Conservation (phyloP, 345 rosid species). For the Salix caprea region DNA sequence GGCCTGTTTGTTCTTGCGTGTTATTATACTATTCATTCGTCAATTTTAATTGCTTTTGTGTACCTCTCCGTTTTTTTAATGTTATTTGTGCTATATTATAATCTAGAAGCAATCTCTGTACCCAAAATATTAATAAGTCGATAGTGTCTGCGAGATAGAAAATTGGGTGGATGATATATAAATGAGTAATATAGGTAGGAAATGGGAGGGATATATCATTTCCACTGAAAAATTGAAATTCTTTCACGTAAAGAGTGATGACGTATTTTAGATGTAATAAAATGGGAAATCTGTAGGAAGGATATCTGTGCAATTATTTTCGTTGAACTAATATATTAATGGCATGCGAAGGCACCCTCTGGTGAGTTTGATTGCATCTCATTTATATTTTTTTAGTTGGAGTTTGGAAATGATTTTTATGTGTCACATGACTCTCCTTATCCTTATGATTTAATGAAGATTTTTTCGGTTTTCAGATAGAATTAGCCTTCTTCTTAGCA, state of each 20-base stretch:
- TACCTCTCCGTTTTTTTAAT: too few relatives aligned
- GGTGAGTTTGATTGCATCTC: background rate
- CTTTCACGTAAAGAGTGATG: background rate
- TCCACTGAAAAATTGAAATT: too few relatives aligned
- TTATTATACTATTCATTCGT: background rate
- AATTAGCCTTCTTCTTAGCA: background rate
- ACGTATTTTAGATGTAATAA: background rate
- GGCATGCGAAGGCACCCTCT: background rate
- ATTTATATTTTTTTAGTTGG: background rate
- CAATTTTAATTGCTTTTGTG: background rate
- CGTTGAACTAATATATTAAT: background rate
- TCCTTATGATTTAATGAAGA: background rate
- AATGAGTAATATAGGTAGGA: background rate
- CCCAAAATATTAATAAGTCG: background rate
- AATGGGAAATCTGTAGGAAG: background rate
- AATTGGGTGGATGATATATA: background rate
- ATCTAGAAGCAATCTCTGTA: background rate
- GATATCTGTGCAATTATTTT: background rate
- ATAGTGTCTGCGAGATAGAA: background rate
- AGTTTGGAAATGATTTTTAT: background rate
- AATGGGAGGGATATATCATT: background rate
- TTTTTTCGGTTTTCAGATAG: background rate
- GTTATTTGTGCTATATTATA: background rate
- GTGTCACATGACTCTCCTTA: background rate
- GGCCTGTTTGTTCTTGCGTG: background rate